Evolutionary conservation across 2,329 filamentous ascomycete genomes (phyloP).

Genomic region (Phaeosphaeriaceae sp.): DNA sequence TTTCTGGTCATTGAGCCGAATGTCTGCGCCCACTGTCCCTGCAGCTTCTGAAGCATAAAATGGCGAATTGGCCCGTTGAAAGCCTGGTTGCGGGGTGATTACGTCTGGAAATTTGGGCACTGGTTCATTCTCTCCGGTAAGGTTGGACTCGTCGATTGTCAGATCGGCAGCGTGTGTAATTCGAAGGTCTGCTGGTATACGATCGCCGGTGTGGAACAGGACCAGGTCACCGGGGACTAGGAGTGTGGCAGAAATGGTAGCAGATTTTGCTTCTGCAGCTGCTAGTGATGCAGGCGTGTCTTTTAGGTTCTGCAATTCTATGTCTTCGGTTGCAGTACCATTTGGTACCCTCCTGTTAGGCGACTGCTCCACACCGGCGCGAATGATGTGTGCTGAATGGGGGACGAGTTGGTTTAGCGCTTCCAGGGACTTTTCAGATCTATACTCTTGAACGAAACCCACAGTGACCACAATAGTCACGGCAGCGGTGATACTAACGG

Average conservation of each 20-base stretch:
- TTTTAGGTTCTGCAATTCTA: slow-evolving; percentile 59
- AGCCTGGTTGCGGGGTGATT: slow-evolving; percentile 50
- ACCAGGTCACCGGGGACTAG: slow-evolving; percentile 93
- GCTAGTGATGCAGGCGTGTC: slow-evolving; percentile 67
- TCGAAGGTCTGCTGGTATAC: slow-evolving; percentile 93
- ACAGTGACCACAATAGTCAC: slow-evolving; percentile 97
- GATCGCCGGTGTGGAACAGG: slow-evolving; percentile 92
- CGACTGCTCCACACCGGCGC: slow-evolving; percentile 49
- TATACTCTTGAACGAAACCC: slow-evolving; percentile 95
- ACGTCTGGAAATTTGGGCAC: slow-evolving; percentile 77
- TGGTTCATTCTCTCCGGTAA: slow-evolving; percentile 96
- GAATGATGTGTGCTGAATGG: slow-evolving; percentile 93
- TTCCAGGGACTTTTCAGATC: slow-evolving; percentile 96
- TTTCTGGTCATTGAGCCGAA: slow-evolving; percentile 74
- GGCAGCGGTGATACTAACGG: slow-evolving; percentile 91
- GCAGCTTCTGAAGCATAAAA: slow-evolving; percentile 65
- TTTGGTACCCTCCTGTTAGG: slow-evolving; percentile 26
- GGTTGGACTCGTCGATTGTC: slow-evolving; percentile 93
- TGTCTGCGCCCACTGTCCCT: slow-evolving; percentile 67
- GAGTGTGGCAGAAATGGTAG: slow-evolving; percentile 83
- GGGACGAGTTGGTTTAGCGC: slow-evolving; percentile 92
- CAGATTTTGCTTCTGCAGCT: slow-evolving; percentile 73
- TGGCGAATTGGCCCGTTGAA: slow-evolving; percentile 59
- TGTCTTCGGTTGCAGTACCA: slow-evolving; percentile 29
- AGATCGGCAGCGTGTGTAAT: slow-evolving; percentile 90